Base-by-base conservation (phyloP, 108 stramenopile genomes). In the Licmophora abbreviata region DNA sequence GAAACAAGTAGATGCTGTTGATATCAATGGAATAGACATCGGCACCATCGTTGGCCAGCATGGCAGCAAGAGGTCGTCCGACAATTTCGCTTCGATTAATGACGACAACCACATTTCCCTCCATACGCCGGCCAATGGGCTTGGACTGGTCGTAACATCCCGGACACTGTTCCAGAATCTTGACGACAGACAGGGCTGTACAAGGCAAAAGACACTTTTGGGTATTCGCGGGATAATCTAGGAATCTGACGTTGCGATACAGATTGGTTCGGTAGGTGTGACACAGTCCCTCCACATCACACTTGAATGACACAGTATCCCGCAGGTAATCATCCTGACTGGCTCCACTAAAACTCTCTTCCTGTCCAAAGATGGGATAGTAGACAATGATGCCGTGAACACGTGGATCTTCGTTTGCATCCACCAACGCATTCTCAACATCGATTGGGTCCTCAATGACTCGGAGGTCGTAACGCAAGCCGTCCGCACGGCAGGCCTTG, bases 371-470 rank as follows among this genome's bases (percentile, higher is more conserved):
- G 51, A 95, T 94, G 34, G 97, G 97, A 70, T 97, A 97, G 62
- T 97, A 97, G 12, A 97, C 93, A 58, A 97, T 93, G 43, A 97
- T 93, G 24, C 96, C 97, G 59, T 94, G 93, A 33, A 97, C 95
- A 17, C 79, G 73, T 5, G 91, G 91, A 53, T 96, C 95, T 21
- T 84, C 87, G 62, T 97, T 96, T 45, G 88, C 88, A 45, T 92
- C 92, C 24, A 81, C 51, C 17, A 97, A 58, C 4, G 83, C 87
- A 2, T 59, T 58, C 51, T 96, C 97, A 26, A 97, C 90, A 49
- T 96, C 94, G 40, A 82, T 77, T 10, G 88, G 73, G 49, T 91
- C 76, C 20, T 79, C 70, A 31, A 87, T 47, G 17, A 52, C 58
- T 37, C 87, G 78, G n/a, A 97, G 68, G 58, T 95, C 96, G 66